Conservation (phyloP, 345 rosid genomes). For the Citrus cavaleriei region DNA sequence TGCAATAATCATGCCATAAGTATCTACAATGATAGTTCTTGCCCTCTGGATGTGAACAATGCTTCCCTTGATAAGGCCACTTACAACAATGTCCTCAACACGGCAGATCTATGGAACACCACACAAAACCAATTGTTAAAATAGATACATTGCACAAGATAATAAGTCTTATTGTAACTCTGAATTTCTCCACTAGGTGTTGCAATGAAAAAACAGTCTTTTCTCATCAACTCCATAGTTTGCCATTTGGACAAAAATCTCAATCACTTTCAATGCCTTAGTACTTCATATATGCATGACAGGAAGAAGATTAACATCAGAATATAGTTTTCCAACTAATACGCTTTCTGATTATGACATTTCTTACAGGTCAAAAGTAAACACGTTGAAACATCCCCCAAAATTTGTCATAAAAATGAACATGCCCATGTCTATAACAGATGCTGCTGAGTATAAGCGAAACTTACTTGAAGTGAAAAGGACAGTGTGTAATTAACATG, state of each 20-base stretch:
- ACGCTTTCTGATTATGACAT: not conserved
- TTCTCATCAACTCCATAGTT: not conserved
- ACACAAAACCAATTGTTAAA: not conserved
- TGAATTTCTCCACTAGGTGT: not conserved
- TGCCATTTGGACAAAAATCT: not conserved
- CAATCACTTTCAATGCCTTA: not conserved
- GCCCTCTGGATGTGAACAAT: constrained; percentile 93
- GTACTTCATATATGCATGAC: not conserved
- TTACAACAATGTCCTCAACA: constrained; percentile 90
- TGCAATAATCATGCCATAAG: constrained; percentile 69
- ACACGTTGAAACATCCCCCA: not conserved
- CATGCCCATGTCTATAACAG: not conserved
- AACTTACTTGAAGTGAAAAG: constrained; percentile 83
- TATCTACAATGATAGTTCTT: constrained; percentile 66
- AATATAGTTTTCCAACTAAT: not conserved
- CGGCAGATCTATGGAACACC: constrained; percentile 70
- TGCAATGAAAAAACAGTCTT: not conserved
- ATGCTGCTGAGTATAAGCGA: constrained; percentile 15
- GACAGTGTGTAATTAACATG: constrained; percentile 91
- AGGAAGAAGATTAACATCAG: not conserved
- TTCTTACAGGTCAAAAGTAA: not conserved
- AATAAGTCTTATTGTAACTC: not conserved
- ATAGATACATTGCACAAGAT: not conserved
- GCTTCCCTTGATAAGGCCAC: constrained; percentile 84
- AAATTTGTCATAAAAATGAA: not conserved